Evolutionary conservation across 148 eudicot genomes (phyloP).

Genomic region (Hydrangea macrophylla): DNA sequence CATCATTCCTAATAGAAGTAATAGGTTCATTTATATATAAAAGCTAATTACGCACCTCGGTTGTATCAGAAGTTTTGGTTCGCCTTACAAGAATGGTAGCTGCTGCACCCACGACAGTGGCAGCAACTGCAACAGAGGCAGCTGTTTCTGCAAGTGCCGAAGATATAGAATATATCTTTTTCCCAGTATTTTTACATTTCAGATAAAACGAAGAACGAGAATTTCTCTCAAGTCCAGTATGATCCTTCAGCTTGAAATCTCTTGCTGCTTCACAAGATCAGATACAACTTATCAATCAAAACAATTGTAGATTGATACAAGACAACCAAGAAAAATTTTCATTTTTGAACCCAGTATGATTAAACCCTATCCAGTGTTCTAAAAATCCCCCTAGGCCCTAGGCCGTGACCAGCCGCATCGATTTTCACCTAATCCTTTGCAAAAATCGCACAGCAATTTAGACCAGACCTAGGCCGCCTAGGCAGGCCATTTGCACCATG

Average conservation of each 20-base stretch:
- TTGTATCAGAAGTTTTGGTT: slow-evolving; percentile 50
- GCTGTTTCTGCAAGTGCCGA: slow-evolving; percentile 71
- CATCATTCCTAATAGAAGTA: not conserved
- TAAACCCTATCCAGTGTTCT: not conserved
- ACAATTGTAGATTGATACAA: not conserved
- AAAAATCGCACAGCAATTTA: too few relatives aligned
- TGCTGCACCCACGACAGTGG: slow-evolving; percentile 82
- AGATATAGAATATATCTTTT: slow-evolving; percentile 25
- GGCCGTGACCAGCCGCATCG: too few relatives aligned
- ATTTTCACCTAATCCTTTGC: too few relatives aligned
- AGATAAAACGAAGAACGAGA: slow-evolving; percentile 2
- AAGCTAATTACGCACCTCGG: slow-evolving; percentile 41
- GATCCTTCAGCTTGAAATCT: slow-evolving; percentile 26
- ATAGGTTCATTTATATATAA: not conserved
- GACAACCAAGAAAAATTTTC: not conserved
- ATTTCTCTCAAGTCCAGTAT: slow-evolving; percentile 9
- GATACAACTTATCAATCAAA: slow-evolving; percentile 6
- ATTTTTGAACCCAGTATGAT: not conserved
- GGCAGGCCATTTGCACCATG: too few relatives aligned
- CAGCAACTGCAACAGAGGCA: slow-evolving; percentile 76
- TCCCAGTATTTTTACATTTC: slow-evolving; percentile 29
- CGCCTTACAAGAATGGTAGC: slow-evolving; percentile 68
- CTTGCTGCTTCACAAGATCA: slow-evolving; percentile 36
- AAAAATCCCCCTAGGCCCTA: too few relatives aligned
- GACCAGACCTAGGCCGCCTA: too few relatives aligned